A percentile compares a stretch with the other conserved stretches of the same genome.
Conservation (phyloP, 257 asterid genomes). For the Solanum peruvianum region DNA sequence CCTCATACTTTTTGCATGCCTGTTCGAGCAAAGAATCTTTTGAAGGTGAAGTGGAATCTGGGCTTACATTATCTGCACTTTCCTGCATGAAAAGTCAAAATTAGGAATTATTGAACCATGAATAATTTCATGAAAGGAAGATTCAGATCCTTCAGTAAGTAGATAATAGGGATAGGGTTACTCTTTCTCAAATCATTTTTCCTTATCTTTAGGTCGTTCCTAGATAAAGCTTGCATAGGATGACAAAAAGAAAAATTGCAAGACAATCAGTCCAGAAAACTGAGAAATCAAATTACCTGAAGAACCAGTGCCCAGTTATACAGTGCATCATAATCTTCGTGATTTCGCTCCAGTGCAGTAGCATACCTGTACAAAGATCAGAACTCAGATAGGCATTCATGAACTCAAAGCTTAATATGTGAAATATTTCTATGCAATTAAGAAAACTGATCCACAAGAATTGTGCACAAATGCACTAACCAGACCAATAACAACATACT, state of each 20-base stretch:
- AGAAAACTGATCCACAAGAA: background rate
- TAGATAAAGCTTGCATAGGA: background rate
- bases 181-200: background rate
- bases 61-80: slow-evolving; percentile 92
- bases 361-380: slow-evolving; percentile 64
- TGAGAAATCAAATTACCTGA: slow-evolving; percentile 40
- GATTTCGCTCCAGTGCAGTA: slow-evolving; percentile 80
- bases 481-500: background rate
- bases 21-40: slow-evolving; percentile 95
- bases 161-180: slow-evolving; percentile 6
- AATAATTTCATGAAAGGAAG: background rate
- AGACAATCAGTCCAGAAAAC: background rate
- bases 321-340: slow-evolving; percentile 91
- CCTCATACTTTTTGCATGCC: slow-evolving; percentile 94
- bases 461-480: background rate
- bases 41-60: slow-evolving; percentile 81
- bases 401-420: background rate
- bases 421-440: background rate
- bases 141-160: background rate
- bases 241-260: background rate
- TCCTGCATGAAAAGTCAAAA: slow-evolving; percentile 53
- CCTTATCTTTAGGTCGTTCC: background rate
- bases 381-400: background rate
- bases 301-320: slow-evolving; percentile 99
- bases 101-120: background rate